Conservation (phyloP, 805 yeast species). For the Candida ortonii region DNA sequence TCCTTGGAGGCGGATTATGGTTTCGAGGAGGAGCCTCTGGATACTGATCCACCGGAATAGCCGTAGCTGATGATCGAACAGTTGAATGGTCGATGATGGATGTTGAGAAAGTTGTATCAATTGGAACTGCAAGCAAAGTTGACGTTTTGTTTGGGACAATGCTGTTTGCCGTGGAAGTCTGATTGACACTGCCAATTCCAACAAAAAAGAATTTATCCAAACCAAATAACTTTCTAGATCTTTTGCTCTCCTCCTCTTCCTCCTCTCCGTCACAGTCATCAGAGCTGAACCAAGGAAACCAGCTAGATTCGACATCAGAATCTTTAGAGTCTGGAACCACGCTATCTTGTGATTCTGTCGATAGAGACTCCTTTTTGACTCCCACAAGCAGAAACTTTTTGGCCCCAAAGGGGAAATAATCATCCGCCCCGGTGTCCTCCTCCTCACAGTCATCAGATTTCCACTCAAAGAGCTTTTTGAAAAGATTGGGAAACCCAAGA, state of each 20-base stretch:
- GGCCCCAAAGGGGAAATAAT: conserved; percentile 28
- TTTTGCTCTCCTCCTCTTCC: conserved; percentile 9
- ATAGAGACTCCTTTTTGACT: conserved; percentile 17
- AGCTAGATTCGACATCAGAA: conserved; percentile 1
- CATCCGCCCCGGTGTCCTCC: conserved; percentile 10
- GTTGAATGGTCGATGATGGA: no score
- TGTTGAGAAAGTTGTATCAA: no score
- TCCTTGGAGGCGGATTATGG: no score
- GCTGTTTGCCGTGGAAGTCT: no score
- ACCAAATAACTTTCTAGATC: conserved; percentile 23
- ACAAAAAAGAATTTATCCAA: conserved; percentile 28
- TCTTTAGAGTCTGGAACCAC: not conserved
- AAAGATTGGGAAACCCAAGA: conserved; percentile 29
- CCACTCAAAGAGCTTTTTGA: conserved; percentile 19
- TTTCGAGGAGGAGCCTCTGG: no score
- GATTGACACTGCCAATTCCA: conserved; percentile 26
- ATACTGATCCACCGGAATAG: no score
- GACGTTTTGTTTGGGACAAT: no score
- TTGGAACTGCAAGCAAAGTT: no score
- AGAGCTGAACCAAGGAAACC: conserved; percentile 6
- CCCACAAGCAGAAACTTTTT: conserved; percentile 27
- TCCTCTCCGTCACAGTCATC: conserved; percentile 20
- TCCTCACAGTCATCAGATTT: conserved; percentile 11
- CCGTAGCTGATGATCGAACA: no score
- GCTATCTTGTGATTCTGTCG: not conserved